Conservation (phyloP, 2,329 filamentous ascomycete genomes). For the Ceratocystis diversiconidia region DNA sequence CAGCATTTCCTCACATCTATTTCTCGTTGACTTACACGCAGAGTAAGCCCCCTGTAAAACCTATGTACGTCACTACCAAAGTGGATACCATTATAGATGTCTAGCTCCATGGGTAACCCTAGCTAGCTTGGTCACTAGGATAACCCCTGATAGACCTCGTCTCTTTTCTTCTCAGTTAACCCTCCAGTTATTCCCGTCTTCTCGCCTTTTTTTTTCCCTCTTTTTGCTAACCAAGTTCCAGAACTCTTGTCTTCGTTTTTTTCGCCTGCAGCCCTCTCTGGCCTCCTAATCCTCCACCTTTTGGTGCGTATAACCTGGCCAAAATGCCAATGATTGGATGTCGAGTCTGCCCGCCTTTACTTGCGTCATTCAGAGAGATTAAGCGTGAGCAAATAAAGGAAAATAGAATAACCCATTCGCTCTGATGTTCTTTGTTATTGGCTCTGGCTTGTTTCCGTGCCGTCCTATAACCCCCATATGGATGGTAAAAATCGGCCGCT, state of each 20-base stretch:
- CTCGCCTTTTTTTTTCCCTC: not conserved
- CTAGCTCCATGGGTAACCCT: not conserved
- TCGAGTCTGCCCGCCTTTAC: not conserved
- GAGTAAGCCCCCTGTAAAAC: no score
- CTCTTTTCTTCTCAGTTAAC: not conserved
- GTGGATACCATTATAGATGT: not conserved
- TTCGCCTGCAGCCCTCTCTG: not conserved
- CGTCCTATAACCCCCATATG: no score
- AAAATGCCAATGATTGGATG: not conserved
- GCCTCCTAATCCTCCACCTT: not conserved
- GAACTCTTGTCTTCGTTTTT: not conserved
- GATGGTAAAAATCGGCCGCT: no score
- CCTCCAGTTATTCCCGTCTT: not conserved
- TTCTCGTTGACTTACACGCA: not conserved
- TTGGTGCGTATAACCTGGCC: not conserved
- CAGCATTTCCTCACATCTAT: not conserved
- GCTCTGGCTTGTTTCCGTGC: no score
- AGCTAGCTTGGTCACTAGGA: not conserved
- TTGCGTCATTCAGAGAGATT: slow-evolving; percentile 1
- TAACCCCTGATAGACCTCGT: not conserved
- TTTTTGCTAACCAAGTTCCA: not conserved
- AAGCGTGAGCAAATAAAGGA: not conserved
- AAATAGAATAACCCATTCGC: not conserved
- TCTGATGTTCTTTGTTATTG: not conserved
- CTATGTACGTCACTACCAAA: not conserved